These are phyloP conservation scores for Mrakia frigida DNA, from an alignment of 768 basidiomycete genomes.

Conservation along the genomic window DNA sequence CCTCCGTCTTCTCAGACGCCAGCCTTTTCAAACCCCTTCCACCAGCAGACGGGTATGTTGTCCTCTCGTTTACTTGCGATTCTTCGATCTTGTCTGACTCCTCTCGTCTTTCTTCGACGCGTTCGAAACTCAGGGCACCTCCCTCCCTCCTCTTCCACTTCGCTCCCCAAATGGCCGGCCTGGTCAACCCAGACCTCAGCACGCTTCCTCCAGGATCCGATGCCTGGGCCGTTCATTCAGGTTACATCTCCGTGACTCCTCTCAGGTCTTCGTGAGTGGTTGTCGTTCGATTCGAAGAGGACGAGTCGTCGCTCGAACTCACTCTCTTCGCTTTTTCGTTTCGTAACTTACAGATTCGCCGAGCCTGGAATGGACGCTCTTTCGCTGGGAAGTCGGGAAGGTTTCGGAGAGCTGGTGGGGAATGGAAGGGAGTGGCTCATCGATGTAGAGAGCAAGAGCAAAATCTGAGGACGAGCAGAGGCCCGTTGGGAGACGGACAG, in stretches of 20 bases:
- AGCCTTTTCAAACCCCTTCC: constrained; percentile 26
- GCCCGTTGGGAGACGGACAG: neutral
- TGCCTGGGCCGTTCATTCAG: constrained; percentile 24
- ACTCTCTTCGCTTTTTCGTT: too few species aligned
- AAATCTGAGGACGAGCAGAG: neutral
- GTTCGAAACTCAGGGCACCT: neutral
- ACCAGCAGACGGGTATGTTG: neutral
- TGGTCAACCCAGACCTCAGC: constrained; percentile 21
- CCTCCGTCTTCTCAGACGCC: neutral
- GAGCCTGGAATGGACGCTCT: constrained; percentile 20
- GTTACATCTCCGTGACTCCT: constrained; percentile 26
- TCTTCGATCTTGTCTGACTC: neutral
- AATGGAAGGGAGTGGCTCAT: constrained; percentile 28
- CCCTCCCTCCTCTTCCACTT: constrained; percentile 17
- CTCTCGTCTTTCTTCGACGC: neutral
- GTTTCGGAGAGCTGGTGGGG: constrained; percentile 8
- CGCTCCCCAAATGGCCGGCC: constrained; percentile 22
- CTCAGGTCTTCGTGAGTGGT: constrained; percentile 16
- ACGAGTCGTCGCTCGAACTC: neutral
- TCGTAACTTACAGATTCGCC: constrained; percentile 8
- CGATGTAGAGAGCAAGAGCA: constrained; percentile 10
- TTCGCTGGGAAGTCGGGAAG: constrained; percentile 3
- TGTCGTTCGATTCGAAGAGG: neutral
- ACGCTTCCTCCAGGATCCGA: constrained; percentile 25
- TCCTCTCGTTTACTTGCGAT: neutral